Evolutionary conservation across 2,329 filamentous ascomycete genomes (phyloP), one percentile per base, ranked within the genome.

Genomic region (Alternaria metachromatica): DNA sequence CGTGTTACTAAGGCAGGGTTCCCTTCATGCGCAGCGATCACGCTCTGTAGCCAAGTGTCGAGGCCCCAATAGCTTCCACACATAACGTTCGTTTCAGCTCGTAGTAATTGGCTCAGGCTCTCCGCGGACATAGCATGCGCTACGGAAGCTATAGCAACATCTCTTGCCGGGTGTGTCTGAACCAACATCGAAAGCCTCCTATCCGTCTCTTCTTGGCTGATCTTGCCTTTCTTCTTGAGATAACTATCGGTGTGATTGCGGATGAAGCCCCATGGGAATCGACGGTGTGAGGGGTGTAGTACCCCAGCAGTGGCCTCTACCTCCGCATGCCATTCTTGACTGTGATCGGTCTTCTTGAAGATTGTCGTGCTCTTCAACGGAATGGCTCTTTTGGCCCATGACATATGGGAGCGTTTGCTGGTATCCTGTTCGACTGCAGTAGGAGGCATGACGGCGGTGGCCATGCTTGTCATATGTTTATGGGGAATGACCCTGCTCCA

Each of bases 151-250:
- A 79, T 66, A 1, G 74, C 76, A 9, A 78, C 59, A 44, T 78
- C 75, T 64, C 63, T 70, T 12, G 54, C 54, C 25, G 68, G 63
- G 12, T 70, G 69, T 5, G 59, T 58, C 13, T 72, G 60, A 21
- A 78, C 69, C 30, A 78, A 54, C 10, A 65, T 59, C 3, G 64
- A 56, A 12, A 78, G 62, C 15, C 70, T 65, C 18, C 70, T 58
- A 50, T 77, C 73, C 5, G 58, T 51, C 25, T 77, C 73, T 20
- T 55, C 53, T 51, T 73, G 72, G 6, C 49, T 70, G 13, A 73
- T 61, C 23, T 75, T 78, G 26, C 72, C 72, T 54, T 78, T 78
- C 51, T 72, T 78, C 58, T 72, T 74, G 15, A 78, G 63, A 50
- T 78, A 79, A 2, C 30, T 26, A 23, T 77, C 73, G 18, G 74